Base-by-base conservation (phyloP, 768 basidiomycete species). In the Pulveroboletus sp. region DNA sequence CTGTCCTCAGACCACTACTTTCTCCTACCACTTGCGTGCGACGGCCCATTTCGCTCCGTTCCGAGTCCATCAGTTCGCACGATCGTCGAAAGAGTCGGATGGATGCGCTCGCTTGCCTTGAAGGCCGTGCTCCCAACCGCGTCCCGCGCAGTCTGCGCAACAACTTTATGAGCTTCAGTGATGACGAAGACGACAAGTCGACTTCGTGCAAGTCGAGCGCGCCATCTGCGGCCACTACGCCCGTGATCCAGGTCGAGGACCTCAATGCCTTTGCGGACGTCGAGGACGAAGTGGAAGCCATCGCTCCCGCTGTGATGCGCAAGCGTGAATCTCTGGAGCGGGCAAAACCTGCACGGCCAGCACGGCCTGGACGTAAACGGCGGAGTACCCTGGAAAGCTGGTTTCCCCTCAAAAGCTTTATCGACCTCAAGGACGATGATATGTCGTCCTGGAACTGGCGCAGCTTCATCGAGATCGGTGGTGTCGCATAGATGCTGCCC, bases 101-200 rank as follows among this genome's bases (percentile, higher is more conserved):
- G 35, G 75, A 79, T 20, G 85, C 85, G 0, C 77, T 86, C 7
- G 84, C 83, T 0, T 71, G 77, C 23, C 76, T 86, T 22, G 85
- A 86, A 55, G 85, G 85, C 14, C 76, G 60, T 26, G 57, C 51
- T 6, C 62, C 51, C 26, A 50, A 54, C 49, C 64, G 63, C 19
- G 49, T 59, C 6, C 41, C 60, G 1, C 43, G 58, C 24, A 37
- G 32, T 45, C 47, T 51, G 13, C 63, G 68, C 42, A 59, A 63
- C 24, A 83, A 84, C 62, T 85, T 85, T 56, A 85, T 85, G 79
- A 80, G 72, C 68, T 78, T 83, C 75, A 77, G 72, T 44, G 84
- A 86, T 55, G 82, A 85, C 51, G 83, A 83, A 20, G 77, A 77
- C 42, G 77, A 76, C 5, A 73, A 67, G 9, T 43, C 56, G 5